Evolutionary conservation across 2,329 filamentous ascomycete genomes (phyloP).

Genomic region (Colletotrichum theobromicola): DNA sequence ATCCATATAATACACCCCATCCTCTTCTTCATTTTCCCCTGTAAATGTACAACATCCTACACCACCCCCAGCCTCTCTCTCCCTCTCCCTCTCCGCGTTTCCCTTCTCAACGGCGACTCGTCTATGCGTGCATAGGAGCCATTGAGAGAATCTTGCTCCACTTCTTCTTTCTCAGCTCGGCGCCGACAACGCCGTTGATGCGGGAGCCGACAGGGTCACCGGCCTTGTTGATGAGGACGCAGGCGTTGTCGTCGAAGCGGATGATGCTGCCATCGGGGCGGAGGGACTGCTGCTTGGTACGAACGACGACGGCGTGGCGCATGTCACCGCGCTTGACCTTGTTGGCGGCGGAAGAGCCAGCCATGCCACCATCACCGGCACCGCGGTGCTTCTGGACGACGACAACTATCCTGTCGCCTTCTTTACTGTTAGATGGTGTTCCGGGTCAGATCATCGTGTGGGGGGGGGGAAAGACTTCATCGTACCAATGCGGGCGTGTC

Average conservation of each 20-base stretch:
- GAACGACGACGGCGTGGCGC: constrained; percentile 92
- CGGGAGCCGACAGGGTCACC: constrained; percentile 94
- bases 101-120: constrained; percentile 17
- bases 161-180: constrained; percentile 87
- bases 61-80: too few species aligned
- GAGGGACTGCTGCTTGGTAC: constrained; percentile 86
- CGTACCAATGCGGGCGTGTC: constrained; percentile 86
- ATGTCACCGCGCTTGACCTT: constrained; percentile 98
- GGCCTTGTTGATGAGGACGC: constrained; percentile 94
- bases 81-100: neutral
- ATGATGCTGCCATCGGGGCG: constrained; percentile 88
- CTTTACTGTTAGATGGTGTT: constrained; percentile 60
- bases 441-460: neutral
- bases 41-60: constrained; percentile 13
- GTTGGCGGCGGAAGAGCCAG: constrained; percentile 77
- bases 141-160: constrained; percentile 99
- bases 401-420: constrained; percentile 95
- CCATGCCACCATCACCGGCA: constrained; percentile 72
- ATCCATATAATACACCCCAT: constrained; percentile 14
- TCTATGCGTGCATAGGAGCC: constrained; percentile 72
- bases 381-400: constrained; percentile 97
- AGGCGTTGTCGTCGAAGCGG: constrained; percentile 97
- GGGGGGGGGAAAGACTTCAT: neutral
- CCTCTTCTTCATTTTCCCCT: neutral
- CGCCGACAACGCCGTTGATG: constrained; percentile 89